Evolutionary conservation across 148 eudicot genomes (phyloP).

Genomic region (Mesembryanthemum crystallinum): DNA sequence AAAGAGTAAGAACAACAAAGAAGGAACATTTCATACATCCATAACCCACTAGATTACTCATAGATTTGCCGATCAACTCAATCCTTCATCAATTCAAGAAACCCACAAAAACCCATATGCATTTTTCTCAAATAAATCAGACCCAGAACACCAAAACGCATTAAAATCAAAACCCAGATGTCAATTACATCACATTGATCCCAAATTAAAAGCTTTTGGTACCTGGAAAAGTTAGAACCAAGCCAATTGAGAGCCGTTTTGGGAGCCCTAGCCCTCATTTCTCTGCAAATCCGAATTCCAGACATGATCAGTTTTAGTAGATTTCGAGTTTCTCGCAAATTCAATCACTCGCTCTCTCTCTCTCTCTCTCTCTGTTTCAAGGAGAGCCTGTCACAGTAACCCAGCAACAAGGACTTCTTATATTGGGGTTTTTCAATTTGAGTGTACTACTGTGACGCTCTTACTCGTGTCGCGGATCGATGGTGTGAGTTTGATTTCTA

Average conservation of each 20-base stretch:
- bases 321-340: background rate
- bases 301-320: constrained; percentile 33
- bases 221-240: constrained; percentile 41
- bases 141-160: constrained; percentile 18
- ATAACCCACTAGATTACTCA: too few relatives aligned
- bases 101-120: constrained; percentile 22
- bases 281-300: constrained; percentile 31
- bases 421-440: background rate
- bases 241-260: constrained; percentile 36
- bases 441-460: background rate
- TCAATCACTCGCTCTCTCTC: background rate
- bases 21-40: too few relatives aligned
- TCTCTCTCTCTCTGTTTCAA: background rate
- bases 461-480: background rate
- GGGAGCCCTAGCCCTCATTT: constrained; percentile 35
- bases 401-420: too few relatives aligned
- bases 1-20: too few relatives aligned
- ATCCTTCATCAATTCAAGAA: constrained; percentile 2
- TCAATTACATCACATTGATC: background rate
- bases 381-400: background rate
- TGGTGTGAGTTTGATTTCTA: background rate
- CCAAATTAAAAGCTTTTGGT: background rate
- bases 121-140: background rate
- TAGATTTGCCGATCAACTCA: background rate
- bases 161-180: background rate